Evolutionary conservation across 306 rosid genomes (phyloP).

Genomic region (Castanopsis chinensis): DNA sequence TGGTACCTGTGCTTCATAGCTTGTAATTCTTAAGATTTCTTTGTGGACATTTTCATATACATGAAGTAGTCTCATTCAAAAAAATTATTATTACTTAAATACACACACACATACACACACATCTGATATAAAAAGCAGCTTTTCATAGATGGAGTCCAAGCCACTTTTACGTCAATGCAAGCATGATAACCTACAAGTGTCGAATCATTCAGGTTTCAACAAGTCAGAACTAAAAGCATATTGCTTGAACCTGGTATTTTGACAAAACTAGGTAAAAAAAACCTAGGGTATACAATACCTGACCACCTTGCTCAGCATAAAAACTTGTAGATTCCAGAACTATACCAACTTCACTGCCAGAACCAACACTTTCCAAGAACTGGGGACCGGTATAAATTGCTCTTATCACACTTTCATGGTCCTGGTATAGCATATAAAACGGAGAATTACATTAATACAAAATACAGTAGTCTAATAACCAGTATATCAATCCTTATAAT

Average conservation of each 20-base stretch:
- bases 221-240: neutral
- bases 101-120: too few species aligned
- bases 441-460: conserved; percentile 19
- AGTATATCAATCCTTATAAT: neutral
- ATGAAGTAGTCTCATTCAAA: too few species aligned
- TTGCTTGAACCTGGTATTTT: neutral
- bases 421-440: conserved; percentile 42
- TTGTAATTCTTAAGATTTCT: too few species aligned
- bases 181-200: neutral
- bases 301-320: conserved; percentile 99
- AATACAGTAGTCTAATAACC: conserved; percentile 6
- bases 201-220: neutral
- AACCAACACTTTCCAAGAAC: conserved; percentile 53
- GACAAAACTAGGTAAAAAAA: neutral
- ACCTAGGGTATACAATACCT: conserved; percentile 49
- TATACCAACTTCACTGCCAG: conserved; percentile 65
- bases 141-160: neutral
- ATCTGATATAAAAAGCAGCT: neutral
- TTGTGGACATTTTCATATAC: too few species aligned
- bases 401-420: conserved; percentile 71
- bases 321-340: conserved; percentile 90
- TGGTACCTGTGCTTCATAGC: too few species aligned
- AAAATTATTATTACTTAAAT: too few species aligned
- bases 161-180: neutral
- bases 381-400: conserved; percentile 87